A percentile compares a stretch with the other conserved stretches of the same genome.
These are phyloP conservation scores for Phytophthora constricta DNA, from an alignment of 352 stramenopile species.

Conservation along the genomic window DNA sequence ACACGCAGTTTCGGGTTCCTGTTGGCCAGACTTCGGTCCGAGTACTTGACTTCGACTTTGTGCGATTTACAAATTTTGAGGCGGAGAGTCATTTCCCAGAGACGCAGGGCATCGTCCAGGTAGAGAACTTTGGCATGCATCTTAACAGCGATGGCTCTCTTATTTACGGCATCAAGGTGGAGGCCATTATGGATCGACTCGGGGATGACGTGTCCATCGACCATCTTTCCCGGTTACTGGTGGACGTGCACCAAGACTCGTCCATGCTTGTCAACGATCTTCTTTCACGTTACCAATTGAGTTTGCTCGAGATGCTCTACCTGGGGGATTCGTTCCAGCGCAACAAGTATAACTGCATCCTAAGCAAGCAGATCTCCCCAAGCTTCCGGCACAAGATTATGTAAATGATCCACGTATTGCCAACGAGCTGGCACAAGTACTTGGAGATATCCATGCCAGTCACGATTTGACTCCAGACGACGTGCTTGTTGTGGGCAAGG, in stretches of 20 bases:
- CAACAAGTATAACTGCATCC: constrained; percentile 98
- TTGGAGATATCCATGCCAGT: constrained; percentile 93
- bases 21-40: constrained; percentile 95
- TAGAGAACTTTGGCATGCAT: constrained; percentile 96
- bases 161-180: constrained; percentile 90
- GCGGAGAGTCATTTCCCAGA: constrained; percentile 97
- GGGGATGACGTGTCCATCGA: constrained; percentile 97
- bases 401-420: constrained; percentile 94
- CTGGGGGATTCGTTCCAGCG: constrained; percentile 94
- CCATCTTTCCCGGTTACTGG: constrained; percentile 95
- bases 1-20: constrained; percentile 85
- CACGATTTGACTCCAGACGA: constrained; percentile 96
- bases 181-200: constrained; percentile 97
- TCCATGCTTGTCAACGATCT: constrained; percentile 96
- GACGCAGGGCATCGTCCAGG: constrained; percentile 94
- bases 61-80: constrained; percentile 98
- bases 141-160: constrained; percentile 80
- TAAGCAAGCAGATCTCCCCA: constrained; percentile 97
- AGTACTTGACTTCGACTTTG: constrained; percentile 97
- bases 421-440: constrained; percentile 96
- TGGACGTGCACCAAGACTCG: constrained; percentile 97
- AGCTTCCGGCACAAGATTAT: constrained; percentile 96
- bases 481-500: constrained; percentile 94
- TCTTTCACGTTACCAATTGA: constrained; percentile 95
- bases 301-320: constrained; percentile 96